Evolutionary conservation across 1,139 yeast species (phyloP), one percentile per base, ranked within the genome.

Genomic region (Martiniozyma asiatica): DNA sequence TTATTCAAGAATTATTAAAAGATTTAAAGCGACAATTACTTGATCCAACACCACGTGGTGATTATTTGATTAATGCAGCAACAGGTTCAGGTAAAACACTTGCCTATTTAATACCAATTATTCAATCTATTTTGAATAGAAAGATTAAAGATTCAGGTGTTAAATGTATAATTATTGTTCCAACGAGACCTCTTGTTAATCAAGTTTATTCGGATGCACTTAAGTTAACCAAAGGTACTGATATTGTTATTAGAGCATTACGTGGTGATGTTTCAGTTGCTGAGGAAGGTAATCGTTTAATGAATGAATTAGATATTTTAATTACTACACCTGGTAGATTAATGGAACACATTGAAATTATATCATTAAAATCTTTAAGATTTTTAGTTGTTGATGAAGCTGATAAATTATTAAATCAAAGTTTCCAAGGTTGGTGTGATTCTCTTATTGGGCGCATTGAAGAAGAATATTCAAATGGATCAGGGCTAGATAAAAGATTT

Each of bases 81-180:
- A 89, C 99, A 0, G 99, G 99, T 31, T 80, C 94, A 1, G 99
- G 99, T 47, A 89, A 89, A 51, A 89, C 99, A 0, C 59, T 92
- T 32, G 94, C 96, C 7, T 89, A 89, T 50, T 66, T 74, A 36
- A 65, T 89, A 3, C 98, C 98, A 1, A 68, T 89, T 8, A 63
- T 92, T 2, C 85, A 85, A 39, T 60, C 71, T 4, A 59, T 89
- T 32, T 54, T 57, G 10, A 24, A 29, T 15, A 15, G 26, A n/a
- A 18, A 13, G 37, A 59, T 68, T 1, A 87, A 84, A 3, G 38
- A 39, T 19, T 89, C 94, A 1, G 61, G 74, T 31, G 55, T 82
- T 4, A 61, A 95, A 29, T 92, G 93, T 19, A 60, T 89, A 3
- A 62, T 89, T 1, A 52, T 89, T 19, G 85, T 89, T 1, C 99